These are phyloP conservation scores for Ophiognomonia clavigignenti-juglandacearum DNA, from an alignment of 2,329 filamentous ascomycete species.

Conservation along the genomic window DNA sequence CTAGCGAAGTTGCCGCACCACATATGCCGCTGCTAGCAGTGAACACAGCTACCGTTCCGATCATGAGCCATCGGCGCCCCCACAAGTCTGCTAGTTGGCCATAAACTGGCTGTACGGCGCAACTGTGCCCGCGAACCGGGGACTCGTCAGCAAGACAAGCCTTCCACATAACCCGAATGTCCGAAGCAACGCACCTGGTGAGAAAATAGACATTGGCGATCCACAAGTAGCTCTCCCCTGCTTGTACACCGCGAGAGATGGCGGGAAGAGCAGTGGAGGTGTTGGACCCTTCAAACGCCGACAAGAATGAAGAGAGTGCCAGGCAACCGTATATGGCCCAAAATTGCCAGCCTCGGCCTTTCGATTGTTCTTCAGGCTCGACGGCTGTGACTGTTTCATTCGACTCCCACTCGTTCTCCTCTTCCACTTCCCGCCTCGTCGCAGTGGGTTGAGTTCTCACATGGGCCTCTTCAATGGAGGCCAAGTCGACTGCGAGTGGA, in stretches of 20 bases:
- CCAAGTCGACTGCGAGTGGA: too few relatives aligned
- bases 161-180: not conserved
- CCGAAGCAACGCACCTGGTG: conserved; percentile 19
- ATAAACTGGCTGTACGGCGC: conserved; percentile 42
- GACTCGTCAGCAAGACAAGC: not conserved
- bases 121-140: conserved; percentile 3
- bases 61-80: conserved; percentile 38
- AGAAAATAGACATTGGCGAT: conserved; percentile 21
- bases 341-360: not conserved
- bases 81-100: conserved; percentile 39
- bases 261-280: conserved; percentile 22
- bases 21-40: conserved; percentile 47
- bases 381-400: too few relatives aligned
- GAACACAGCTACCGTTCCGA: conserved; percentile 40
- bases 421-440: too few relatives aligned
- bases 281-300: conserved; percentile 22
- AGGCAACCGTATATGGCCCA: not conserved
- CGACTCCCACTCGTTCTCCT: too few relatives aligned
- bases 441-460: too few relatives aligned
- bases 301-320: conserved; percentile 10
- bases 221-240: conserved; percentile 22
- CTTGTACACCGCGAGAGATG: conserved; percentile 19
- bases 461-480: too few relatives aligned
- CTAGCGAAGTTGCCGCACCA: conserved; percentile 38
- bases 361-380: too few relatives aligned